phyloP scores from a whole-genome alignment of 2,329 filamentous ascomycete genomes.

The Trematosphaeria pertusa region DNA sequence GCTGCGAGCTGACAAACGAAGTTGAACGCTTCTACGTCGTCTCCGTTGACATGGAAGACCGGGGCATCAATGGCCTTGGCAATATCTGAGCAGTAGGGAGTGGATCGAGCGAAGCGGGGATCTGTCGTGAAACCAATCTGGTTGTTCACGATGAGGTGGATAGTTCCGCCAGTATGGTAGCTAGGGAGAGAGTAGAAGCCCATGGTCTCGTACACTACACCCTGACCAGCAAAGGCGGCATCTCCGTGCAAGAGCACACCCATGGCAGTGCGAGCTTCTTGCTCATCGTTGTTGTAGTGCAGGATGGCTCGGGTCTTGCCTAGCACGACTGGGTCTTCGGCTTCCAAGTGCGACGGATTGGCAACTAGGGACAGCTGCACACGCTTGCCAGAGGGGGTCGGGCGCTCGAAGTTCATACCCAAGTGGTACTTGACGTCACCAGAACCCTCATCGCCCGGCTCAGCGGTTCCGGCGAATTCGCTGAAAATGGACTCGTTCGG shows the following conservation, averaged over 20 bases:
- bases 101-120: constrained; percentile 94
- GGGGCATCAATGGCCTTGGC: constrained; percentile 98
- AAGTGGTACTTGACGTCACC: constrained; percentile 99
- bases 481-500: constrained; percentile 99
- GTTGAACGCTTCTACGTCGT: constrained; percentile 98
- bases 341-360: constrained; percentile 97
- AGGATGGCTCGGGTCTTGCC: constrained; percentile 98
- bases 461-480: constrained; percentile 89
- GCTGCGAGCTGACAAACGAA: constrained; percentile 96
- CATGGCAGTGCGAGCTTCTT: constrained; percentile 88
- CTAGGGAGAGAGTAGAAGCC: constrained; percentile 95
- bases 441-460: constrained; percentile 92
- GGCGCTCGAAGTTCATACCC: constrained; percentile 99
- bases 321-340: constrained; percentile 95
- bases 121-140: constrained; percentile 99
- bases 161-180: constrained; percentile 96
- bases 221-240: constrained; percentile 94
- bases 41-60: constrained; percentile 98
- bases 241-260: constrained; percentile 95
- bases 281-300: constrained; percentile 98
- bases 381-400: constrained; percentile 96
- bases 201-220: constrained; percentile 97
- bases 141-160: constrained; percentile 98
- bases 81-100: constrained; percentile 98
- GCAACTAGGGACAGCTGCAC: constrained; percentile 98